Evolutionary conservation across 805 yeast genomes (phyloP).

Genomic region (Metschnikowia cerradonensis): DNA sequence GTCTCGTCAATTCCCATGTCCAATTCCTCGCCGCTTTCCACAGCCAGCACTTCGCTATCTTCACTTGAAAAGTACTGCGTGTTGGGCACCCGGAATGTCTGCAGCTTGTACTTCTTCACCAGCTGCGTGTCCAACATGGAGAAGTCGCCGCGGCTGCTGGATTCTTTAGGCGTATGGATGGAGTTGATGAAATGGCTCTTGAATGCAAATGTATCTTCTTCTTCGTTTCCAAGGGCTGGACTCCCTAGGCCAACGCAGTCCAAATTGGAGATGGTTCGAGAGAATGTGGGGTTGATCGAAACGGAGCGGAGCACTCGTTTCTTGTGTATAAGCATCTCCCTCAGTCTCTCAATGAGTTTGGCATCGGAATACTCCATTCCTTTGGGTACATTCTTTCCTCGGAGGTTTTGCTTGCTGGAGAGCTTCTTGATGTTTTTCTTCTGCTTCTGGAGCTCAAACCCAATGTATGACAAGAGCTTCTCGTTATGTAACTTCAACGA

Average conservation of each 20-base stretch:
- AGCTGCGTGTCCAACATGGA: conserved; percentile 13
- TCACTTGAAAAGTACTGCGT: conserved; percentile 4
- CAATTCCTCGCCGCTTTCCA: conserved; percentile 10
- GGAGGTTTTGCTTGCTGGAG: conserved; percentile 33
- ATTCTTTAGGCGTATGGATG: neutral
- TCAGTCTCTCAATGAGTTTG: conserved; percentile 46
- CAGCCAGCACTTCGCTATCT: conserved; percentile 10
- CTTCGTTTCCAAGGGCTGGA: conserved; percentile 4
- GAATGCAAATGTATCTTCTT: conserved; percentile 17
- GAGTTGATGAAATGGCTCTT: conserved; percentile 16
- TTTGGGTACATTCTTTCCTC: conserved; percentile 16
- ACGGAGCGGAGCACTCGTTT: conserved; percentile 41
- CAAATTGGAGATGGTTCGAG: conserved; percentile 3
- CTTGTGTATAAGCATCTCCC: conserved; percentile 41
- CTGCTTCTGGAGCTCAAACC: conserved; percentile 51
- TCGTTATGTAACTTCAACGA: conserved; percentile 54
- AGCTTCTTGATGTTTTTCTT: conserved; percentile 39
- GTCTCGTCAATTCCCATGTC: conserved; percentile 11
- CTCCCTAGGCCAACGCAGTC: conserved; percentile 13
- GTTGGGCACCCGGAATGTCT: conserved; percentile 22
- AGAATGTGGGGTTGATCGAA: conserved; percentile 22
- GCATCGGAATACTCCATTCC: conserved; percentile 49
- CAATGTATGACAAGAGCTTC: conserved; percentile 53
- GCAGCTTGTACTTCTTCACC: conserved; percentile 36
- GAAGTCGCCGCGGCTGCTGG: conserved; percentile 1